Percentiles rank a stretch among this genome's conserved stretches.
phyloP scores from a whole-genome alignment of 495 filamentous ascomycete genomes.

The Trichoderma reesei region DNA sequence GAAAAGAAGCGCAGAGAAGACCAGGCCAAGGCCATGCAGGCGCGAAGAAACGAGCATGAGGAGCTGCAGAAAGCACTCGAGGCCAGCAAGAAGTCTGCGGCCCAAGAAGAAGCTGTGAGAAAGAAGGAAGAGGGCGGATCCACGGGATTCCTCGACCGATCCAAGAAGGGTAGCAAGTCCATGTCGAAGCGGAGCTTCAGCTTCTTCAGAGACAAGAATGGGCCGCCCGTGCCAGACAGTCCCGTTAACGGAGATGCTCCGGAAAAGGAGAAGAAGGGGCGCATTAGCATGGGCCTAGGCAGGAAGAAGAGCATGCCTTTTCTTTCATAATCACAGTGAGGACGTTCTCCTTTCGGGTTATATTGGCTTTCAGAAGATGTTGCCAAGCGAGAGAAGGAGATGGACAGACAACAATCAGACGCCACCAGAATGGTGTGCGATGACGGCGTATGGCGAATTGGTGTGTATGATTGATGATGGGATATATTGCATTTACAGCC shows the following conservation, averaged over 20 bases:
- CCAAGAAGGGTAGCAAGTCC: slow-evolving; percentile 30
- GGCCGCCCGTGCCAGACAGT: slow-evolving; percentile 20
- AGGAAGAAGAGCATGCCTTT: slow-evolving; percentile 47
- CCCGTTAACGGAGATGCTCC: slow-evolving; percentile 17
- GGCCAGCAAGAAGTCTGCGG: slow-evolving; percentile 34
- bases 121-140: slow-evolving; percentile 21
- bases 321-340: not conserved
- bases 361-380: not conserved
- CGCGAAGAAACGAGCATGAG: slow-evolving; percentile 27
- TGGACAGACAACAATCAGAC: not conserved
- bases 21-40: slow-evolving; percentile 23
- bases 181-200: slow-evolving; percentile 38
- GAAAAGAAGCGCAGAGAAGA: slow-evolving; percentile 34
- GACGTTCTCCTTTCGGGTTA: not conserved
- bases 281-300: slow-evolving; percentile 50
- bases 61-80: slow-evolving; percentile 31
- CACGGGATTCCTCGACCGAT: slow-evolving; percentile 28
- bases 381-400: not conserved
- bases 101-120: slow-evolving; percentile 29
- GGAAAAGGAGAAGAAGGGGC: slow-evolving; percentile 32
- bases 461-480: slow-evolving; percentile 4
- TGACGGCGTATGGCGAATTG: not conserved
- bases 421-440: not conserved
- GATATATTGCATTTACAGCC: not conserved
- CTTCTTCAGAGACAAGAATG: slow-evolving; percentile 29